phyloP scores from a whole-genome alignment of 2,329 filamentous ascomycete genomes.

The Trichoderma sp. region DNA sequence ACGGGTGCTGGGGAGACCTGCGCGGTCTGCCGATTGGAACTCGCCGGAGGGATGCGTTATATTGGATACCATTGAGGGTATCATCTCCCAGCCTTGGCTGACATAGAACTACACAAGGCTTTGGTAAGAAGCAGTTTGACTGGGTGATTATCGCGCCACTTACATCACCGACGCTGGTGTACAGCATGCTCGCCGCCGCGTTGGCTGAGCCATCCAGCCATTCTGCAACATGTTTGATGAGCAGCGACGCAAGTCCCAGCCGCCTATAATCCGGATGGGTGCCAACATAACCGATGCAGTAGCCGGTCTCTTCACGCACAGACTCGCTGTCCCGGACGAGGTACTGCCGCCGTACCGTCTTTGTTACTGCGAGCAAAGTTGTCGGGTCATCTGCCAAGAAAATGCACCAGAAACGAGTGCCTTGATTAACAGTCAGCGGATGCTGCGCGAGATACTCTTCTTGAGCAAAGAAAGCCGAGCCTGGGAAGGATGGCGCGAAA shows the following conservation, averaged over 20 bases:
- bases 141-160: background rate
- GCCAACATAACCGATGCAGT: background rate
- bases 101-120: background rate
- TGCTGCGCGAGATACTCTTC: conserved; percentile 4
- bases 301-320: conserved; percentile 4
- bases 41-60: background rate
- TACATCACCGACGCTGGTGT: conserved; percentile 17
- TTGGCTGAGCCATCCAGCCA: conserved; percentile 12
- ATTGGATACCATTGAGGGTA: conserved; percentile 12
- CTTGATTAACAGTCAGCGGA: background rate
- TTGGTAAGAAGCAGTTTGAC: background rate
- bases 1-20: conserved; percentile 1
- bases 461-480: background rate
- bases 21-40: background rate
- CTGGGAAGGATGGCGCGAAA: background rate
- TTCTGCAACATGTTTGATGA: conserved; percentile 7
- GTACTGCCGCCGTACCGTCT: conserved; percentile 8
- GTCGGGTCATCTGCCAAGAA: background rate
- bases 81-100: background rate
- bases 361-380: background rate
- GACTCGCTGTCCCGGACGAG: background rate
- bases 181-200: conserved; percentile 8
- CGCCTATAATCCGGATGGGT: conserved; percentile 6
- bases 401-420: background rate
- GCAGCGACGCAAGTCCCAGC: conserved; percentile 6